Evolutionary conservation across 164 flowering plant species (phyloP), one percentile per base, ranked within the genome.

Genomic region (Annona cherimola): DNA sequence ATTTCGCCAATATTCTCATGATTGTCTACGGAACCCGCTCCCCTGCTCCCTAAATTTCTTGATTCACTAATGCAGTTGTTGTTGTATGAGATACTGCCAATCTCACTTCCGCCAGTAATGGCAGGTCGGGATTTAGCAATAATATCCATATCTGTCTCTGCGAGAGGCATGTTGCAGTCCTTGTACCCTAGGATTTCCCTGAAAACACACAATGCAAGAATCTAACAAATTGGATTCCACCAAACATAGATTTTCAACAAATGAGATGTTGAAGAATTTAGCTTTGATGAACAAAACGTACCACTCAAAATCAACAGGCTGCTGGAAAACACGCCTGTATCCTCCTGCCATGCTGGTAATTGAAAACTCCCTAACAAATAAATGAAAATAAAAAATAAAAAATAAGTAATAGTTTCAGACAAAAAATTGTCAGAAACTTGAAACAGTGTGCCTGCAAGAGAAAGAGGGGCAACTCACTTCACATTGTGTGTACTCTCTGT

Each of bases 321-420:
- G 91, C 79, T 90, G 97, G 69, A 91, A 90, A 66, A 92, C 93
- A 35, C 89, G 84, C 75, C 99, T 84, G 71, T 90, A 91, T 72
- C 84, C 89, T 77, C 99, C 99, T 63, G 90, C 90, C 94, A 94
- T 74, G 67, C 83, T 83, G 65, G 90, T 90, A 68, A 94, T 86
- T 43, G 98, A 92, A 72, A 94, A 91, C 74, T 94, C 99, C 89
- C 97, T 94, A 67, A 14, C 45, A 83, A 66, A 65, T 18, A 69
- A 41, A 4, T 12, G 6, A 43, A 11, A n/a, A 18, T 64, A 40
- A 35, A 12, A 8, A 44, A 43, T 35, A 35, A 26, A 26, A 26
- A 20, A 61, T 78, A 45, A 72, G 42, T 61, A 14, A 67, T 3
- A 35, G 63, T 57, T 50, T 8, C 63, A 26, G 55, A 39, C 26